Evolutionary conservation across 1,284 basidiomycete genomes (phyloP).

Genomic region (Sphaerobolus stellatus): DNA sequence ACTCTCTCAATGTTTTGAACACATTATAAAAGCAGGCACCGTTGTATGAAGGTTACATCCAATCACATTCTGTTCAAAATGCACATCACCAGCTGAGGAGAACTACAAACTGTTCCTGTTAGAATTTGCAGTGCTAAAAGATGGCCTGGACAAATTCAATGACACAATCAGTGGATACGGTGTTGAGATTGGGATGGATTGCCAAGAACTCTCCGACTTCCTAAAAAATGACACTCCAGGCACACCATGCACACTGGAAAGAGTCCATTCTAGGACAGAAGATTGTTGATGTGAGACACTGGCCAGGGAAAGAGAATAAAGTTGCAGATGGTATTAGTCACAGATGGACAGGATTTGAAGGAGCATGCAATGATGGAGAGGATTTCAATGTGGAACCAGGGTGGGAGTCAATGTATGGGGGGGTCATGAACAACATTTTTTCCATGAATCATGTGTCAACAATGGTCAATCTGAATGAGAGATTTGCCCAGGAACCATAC

Average conservation of each 20-base stretch:
- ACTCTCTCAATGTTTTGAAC: slow-evolving; percentile 23
- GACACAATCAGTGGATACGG: slow-evolving; percentile 12
- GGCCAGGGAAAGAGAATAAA: slow-evolving; percentile 14
- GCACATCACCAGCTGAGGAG: slow-evolving; percentile 15
- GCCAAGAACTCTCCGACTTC: slow-evolving; percentile 16
- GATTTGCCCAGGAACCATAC: neutral
- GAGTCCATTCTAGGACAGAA: slow-evolving; percentile 10
- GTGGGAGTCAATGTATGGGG: slow-evolving; percentile 29
- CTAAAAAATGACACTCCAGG: slow-evolving; percentile 13
- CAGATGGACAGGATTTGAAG: slow-evolving; percentile 31
- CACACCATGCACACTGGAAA: slow-evolving; percentile 14
- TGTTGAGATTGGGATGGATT: slow-evolving; percentile 19
- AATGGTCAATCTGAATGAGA: slow-evolving; percentile 12
- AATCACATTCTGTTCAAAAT: slow-evolving; percentile 16
- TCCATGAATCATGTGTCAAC: neutral
- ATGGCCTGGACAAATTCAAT: slow-evolving; percentile 14
- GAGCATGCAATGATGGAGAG: neutral
- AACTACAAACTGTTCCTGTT: slow-evolving; percentile 15
- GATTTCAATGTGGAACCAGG: slow-evolving; percentile 9
- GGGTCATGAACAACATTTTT: slow-evolving; percentile 33
- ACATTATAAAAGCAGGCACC: neutral
- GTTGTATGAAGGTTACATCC: neutral
- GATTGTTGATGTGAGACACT: slow-evolving; percentile 15
- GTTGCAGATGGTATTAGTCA: slow-evolving; percentile 30
- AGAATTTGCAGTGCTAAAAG: slow-evolving; percentile 18